Evolutionary conservation across 495 filamentous ascomycete species (phyloP).

Genomic region (Pyronema domesticum): DNA sequence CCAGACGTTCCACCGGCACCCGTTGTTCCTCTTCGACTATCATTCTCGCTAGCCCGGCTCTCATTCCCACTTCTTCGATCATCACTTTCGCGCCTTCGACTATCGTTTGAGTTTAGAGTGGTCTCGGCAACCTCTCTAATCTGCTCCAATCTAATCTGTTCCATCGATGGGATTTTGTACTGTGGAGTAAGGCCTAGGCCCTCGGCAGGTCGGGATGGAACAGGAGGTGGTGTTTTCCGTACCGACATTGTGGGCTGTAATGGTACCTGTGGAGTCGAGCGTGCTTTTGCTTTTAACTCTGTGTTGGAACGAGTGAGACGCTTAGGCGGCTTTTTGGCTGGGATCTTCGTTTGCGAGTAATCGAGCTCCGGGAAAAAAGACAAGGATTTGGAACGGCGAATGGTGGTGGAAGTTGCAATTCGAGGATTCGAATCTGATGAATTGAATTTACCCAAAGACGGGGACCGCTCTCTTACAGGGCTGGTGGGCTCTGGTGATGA

Average conservation of each 20-base stretch:
- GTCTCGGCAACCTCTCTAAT: constrained; percentile 9
- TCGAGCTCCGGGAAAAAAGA: too few species aligned
- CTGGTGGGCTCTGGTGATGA: too few species aligned
- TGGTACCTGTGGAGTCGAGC: too few species aligned
- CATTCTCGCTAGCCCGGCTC: not conserved
- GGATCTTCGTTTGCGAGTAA: not conserved
- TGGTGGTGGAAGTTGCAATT: not conserved
- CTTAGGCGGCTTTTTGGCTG: not conserved
- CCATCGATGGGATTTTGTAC: constrained; percentile 6
- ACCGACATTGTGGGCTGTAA: not conserved
- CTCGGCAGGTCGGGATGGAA: constrained; percentile 5
- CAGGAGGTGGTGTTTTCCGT: constrained; percentile 1
- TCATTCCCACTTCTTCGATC: constrained; percentile 2
- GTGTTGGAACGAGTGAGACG: not conserved
- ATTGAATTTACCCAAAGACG: too few species aligned
- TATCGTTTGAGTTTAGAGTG: not conserved
- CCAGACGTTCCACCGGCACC: not conserved
- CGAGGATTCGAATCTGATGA: not conserved
- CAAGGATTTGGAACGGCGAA: not conserved
- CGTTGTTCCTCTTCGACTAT: not conserved
- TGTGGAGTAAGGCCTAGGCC: constrained; percentile 10
- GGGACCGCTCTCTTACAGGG: too few species aligned
- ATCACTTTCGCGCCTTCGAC: not conserved
- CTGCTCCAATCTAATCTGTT: not conserved
- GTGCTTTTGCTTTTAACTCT: too few species aligned